Evolutionary conservation across 352 stramenopile genomes (phyloP), one percentile per base, ranked within the genome.

Genomic region (Globisporangium mamillatum): DNA sequence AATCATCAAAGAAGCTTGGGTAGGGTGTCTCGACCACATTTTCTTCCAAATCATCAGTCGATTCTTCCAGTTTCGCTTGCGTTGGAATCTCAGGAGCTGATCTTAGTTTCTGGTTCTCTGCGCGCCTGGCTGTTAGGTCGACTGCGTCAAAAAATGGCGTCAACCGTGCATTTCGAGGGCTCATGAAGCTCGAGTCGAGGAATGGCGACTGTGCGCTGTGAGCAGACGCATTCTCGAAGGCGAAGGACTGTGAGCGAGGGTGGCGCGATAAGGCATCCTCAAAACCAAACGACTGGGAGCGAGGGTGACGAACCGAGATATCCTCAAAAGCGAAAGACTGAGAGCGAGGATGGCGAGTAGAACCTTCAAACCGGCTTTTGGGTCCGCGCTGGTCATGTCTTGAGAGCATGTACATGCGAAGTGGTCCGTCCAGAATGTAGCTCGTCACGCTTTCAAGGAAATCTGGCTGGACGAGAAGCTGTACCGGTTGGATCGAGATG

Each of bases 121-220:
- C n/a, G n/a, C 24, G 34, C 54, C 67, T 60, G 29, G 12, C 83
- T 27, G 67, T 76, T 9, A 67, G 66, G 68, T 89, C 79, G 12
- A 90, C 63, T 36, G 84, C 80, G 69, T 92, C 84, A 59, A 92
- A 92, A 66, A 90, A 92, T 29, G 82, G 82, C 14, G 84, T 90
- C 34, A 70, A 71, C 53, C 50, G 71, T 58, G 77, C 69, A 16
- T 29, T 25, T 22, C 27, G 68, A 12, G 68, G 68, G 60, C 68
- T 74, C 50, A 65, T 32, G 27, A 71, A 71, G 50, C 63, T 63
- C 8, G 64, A 32, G 32, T 71, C 64, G 3, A 67, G 25, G 54
- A 68, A 64, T 27, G 68, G 64, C 20, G 68, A 74, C 22, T 61
- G 53, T 22, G 41, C n/a, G 4, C 34, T 44, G 27, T 67, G 68